Base-by-base conservation (phyloP, 805 yeast genomes). In the Metschnikowia kofuensis region DNA sequence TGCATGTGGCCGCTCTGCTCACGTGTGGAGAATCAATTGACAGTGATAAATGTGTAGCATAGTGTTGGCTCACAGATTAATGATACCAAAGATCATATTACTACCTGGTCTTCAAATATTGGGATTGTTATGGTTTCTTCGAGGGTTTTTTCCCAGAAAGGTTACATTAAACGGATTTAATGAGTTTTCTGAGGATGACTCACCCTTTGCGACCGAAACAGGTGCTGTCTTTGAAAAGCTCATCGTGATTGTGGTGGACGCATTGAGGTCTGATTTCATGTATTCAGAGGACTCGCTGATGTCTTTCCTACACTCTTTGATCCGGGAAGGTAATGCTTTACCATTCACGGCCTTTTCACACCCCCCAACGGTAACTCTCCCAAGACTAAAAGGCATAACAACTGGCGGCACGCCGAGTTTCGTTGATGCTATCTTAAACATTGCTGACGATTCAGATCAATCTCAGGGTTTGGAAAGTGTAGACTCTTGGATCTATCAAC, bases 341-440 rank as follows among this genome's bases (percentile, higher is more conserved):
- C 97, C 97, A 0, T 91, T 82, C 65, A 94, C 99, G 0, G 96
- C 96, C 0, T 87, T 76, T 63, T 85, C 97, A 1, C 87, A 87
- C 54, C 98, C 99, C 1, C 99, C 99, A 2, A 94, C 99, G 0
- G 99, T 94, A 9, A 94, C 99, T 0, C 71, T 94, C 35, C 99
- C 99, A 0, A 77, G 99, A 50, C 72, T 94, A 44, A 94, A 94
- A 66, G 97, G 96, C 8, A 79, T 91, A 26, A 88, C 97, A 0
- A 89, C 97, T 0, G 99, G 99, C 0, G 87, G 97, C 0, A 85
- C 97, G 0, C 97, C 99, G 0, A 90, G 83, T 60, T 94, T 94
- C 59, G 73, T 94, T 42, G 99, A 94, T 68, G 98, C 98, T 0
- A 89, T 94, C 26, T 74, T 94, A 44, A 94, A 94, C 59, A 87